Percentiles rank a stretch among this genome's conserved stretches.
phyloP scores from a whole-genome alignment of 2,329 filamentous ascomycete genomes.

The Neofusicoccum sp. region DNA sequence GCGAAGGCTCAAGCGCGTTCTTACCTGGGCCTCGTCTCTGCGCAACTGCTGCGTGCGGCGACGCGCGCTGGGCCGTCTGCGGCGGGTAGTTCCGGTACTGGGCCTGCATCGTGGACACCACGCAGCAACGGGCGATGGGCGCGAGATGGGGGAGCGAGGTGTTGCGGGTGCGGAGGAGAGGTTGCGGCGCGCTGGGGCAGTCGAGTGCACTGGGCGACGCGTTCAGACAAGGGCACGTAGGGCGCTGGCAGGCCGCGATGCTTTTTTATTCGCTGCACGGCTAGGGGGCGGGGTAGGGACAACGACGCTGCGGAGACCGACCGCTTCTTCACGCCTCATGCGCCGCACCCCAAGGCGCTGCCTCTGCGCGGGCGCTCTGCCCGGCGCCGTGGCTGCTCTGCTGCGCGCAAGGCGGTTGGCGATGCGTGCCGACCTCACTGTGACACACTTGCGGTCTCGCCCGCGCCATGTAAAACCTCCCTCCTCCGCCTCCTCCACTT shows the following conservation, averaged over 20 bases:
- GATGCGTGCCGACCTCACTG: background rate
- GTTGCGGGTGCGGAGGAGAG: background rate
- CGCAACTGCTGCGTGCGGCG: slow-evolving; percentile 32
- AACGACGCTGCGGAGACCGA: background rate
- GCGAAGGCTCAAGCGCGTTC: slow-evolving; percentile 14
- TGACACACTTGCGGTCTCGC: slow-evolving; percentile 8
- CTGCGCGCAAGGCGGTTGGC: background rate
- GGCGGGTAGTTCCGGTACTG: slow-evolving; percentile 48
- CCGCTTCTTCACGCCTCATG: background rate
- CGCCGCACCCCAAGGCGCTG: background rate
- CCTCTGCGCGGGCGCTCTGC: background rate
- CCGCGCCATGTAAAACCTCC: slow-evolving; percentile 1
- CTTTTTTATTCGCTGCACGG: slow-evolving; percentile 17
- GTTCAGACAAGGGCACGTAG: slow-evolving; percentile 13
- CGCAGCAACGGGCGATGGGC: slow-evolving; percentile 25
- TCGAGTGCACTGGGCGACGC: slow-evolving; percentile 9
- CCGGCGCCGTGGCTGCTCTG: background rate
- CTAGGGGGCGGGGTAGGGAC: slow-evolving; percentile 9
- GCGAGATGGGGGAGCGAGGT: background rate
- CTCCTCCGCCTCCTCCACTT: slow-evolving; percentile 8
- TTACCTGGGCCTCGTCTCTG: slow-evolving; percentile 42
- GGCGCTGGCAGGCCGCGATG: slow-evolving; percentile 2
- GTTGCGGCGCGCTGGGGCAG: slow-evolving; percentile 1
- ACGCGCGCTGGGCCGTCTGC: slow-evolving; percentile 35
- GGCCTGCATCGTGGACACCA: slow-evolving; percentile 38